phyloP scores from a whole-genome alignment of 164 flowering plant species.

The Tinospora cordifolia region DNA sequence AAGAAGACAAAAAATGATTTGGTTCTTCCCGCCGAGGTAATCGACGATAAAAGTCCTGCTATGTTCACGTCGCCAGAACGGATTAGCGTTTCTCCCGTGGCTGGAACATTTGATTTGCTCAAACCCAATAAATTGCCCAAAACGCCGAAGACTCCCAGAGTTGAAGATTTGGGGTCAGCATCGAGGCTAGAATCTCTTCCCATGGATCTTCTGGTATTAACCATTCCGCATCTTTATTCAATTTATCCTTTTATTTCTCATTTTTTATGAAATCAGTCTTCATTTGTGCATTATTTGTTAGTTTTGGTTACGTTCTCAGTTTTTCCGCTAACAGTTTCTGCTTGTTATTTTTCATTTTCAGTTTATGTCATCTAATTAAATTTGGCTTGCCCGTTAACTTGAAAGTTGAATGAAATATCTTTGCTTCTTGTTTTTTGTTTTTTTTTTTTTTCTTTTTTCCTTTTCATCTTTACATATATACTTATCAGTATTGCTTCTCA shows the following conservation, averaged over 20 bases:
- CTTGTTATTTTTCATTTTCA: background rate
- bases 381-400: too few species aligned
- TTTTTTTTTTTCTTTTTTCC: too few species aligned
- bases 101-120: slow-evolving; percentile 17
- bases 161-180: slow-evolving; percentile 38
- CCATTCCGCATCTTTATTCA: background rate
- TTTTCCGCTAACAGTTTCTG: too few species aligned
- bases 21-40: slow-evolving; percentile 15
- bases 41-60: slow-evolving; percentile 28
- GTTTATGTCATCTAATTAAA: too few species aligned
- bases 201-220: slow-evolving; percentile 73
- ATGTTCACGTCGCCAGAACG: slow-evolving; percentile 43
- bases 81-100: slow-evolving; percentile 17
- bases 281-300: background rate
- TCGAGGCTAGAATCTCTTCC: slow-evolving; percentile 94
- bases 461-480: too few species aligned
- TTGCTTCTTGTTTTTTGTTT: too few species aligned
- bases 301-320: background rate
- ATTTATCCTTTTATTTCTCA: background rate
- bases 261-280: background rate
- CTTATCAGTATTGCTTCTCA: too few species aligned
- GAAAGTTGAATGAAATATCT: too few species aligned
- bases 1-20: slow-evolving; percentile 27
- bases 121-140: slow-evolving; percentile 35
- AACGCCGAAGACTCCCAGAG: slow-evolving; percentile 67